Conservation (phyloP, 2,329 filamentous ascomycete genomes). For the Parastagonospora nodorum region DNA sequence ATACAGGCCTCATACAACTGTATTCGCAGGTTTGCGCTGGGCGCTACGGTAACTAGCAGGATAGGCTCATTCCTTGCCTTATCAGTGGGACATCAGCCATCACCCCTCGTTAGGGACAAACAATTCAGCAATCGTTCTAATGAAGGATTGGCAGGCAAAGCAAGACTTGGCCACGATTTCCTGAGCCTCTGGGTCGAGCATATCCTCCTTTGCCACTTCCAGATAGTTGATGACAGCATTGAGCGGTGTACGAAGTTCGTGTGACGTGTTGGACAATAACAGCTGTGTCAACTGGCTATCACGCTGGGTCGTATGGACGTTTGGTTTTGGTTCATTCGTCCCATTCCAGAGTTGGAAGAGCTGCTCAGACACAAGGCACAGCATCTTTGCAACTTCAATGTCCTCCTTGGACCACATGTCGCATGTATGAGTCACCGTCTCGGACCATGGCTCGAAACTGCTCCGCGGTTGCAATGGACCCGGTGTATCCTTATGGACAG, state of each 20-base stretch:
- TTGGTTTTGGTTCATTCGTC: constrained; percentile 64
- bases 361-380: constrained; percentile 85
- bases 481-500: constrained; percentile 71
- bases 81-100: too few species aligned
- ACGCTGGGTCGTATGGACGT: constrained; percentile 64
- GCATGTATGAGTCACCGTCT: constrained; percentile 80
- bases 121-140: constrained; percentile 92
- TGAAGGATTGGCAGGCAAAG: constrained; percentile 87
- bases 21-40: too few species aligned
- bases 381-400: constrained; percentile 83
- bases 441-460: constrained; percentile 80
- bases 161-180: constrained; percentile 85
- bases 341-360: constrained; percentile 95
- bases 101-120: constrained; percentile 76
- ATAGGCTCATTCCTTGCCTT: too few species aligned
- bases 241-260: constrained; percentile 86
- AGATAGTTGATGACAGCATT: constrained; percentile 96
- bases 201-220: constrained; percentile 84
- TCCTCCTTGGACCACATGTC: constrained; percentile 89
- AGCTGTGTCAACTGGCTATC: constrained; percentile 80
- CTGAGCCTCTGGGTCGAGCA: constrained; percentile 77
- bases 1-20: too few species aligned
- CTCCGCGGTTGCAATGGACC: constrained; percentile 77
- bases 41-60: too few species aligned
- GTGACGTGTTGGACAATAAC: constrained; percentile 83